Evolutionary conservation across 2,329 filamentous ascomycete species (phyloP).

Genomic region (Pleoardoris graminearum): DNA sequence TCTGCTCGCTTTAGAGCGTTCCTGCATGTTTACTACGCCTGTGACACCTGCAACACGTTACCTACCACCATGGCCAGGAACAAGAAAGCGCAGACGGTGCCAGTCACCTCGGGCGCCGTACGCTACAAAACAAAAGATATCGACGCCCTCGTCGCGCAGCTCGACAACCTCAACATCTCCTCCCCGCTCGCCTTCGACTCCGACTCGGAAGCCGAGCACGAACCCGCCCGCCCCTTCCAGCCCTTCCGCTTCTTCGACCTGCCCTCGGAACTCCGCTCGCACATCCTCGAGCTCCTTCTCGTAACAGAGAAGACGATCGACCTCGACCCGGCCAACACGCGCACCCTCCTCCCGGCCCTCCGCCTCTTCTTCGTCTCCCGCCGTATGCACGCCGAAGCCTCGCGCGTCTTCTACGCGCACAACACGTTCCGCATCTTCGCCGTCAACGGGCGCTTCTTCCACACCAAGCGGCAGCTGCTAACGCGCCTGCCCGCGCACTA

Average conservation of each 20-base stretch:
- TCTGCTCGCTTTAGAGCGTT: slow-evolving; percentile 32
- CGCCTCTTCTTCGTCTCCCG: slow-evolving; percentile 68
- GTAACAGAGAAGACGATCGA: slow-evolving; percentile 62
- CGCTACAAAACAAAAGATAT: slow-evolving; percentile 29
- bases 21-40: background rate
- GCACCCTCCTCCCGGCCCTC: slow-evolving; percentile 61
- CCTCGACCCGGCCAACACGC: slow-evolving; percentile 68
- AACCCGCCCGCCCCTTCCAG: slow-evolving; percentile 16
- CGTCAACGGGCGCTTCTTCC: slow-evolving; percentile 63
- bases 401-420: slow-evolving; percentile 55
- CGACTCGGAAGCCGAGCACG: slow-evolving; percentile 8
- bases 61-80: slow-evolving; percentile 13
- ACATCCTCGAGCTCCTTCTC: slow-evolving; percentile 54
- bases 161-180: slow-evolving; percentile 29
- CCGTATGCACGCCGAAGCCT: slow-evolving; percentile 56
- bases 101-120: slow-evolving; percentile 5
- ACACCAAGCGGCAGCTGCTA: slow-evolving; percentile 72
- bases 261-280: slow-evolving; percentile 57
- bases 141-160: slow-evolving; percentile 29
- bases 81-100: slow-evolving; percentile 1
- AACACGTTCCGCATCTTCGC: slow-evolving; percentile 60
- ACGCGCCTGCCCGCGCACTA: slow-evolving; percentile 66
- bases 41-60: too few species aligned
- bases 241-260: slow-evolving; percentile 58
- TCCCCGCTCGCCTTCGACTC: slow-evolving; percentile 13